These are phyloP conservation scores for Diaporthe sp. DNA, from an alignment of 2,329 filamentous ascomycete genomes.

Conservation along the genomic window DNA sequence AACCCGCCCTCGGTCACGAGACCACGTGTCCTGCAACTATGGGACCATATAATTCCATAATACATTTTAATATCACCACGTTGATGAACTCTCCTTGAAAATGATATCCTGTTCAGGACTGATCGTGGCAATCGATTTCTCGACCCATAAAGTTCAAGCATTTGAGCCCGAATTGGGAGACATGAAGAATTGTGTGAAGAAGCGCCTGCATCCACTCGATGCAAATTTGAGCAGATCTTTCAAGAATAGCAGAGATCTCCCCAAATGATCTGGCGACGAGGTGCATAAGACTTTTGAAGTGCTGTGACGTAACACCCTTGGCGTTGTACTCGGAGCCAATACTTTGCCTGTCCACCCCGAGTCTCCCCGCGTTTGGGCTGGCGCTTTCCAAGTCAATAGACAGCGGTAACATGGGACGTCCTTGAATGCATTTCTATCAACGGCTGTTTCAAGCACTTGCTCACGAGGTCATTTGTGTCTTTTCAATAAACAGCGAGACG, in stretches of 20 bases:
- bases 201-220: too few relatives aligned
- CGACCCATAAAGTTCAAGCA: too few relatives aligned
- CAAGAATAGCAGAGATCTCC: too few relatives aligned
- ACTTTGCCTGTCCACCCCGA: not conserved
- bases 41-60: too few relatives aligned
- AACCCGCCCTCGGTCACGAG: not conserved
- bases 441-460: not conserved
- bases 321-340: not conserved
- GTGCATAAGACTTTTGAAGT: not conserved
- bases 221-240: too few relatives aligned
- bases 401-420: not conserved
- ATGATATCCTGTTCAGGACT: too few relatives aligned
- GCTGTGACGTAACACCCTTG: conserved; percentile 31
- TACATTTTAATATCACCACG: too few relatives aligned
- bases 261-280: not conserved
- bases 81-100: too few relatives aligned
- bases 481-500: not conserved
- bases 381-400: not conserved
- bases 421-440: not conserved
- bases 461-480: not conserved
- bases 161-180: too few relatives aligned
- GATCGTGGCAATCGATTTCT: too few relatives aligned
- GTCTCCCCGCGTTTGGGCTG: conserved; percentile 19
- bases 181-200: too few relatives aligned
- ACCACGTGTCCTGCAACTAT: too few relatives aligned